Percentiles rank a stretch among this genome's conserved stretches.
phyloP scores from a whole-genome alignment of 2,329 filamentous ascomycete species.

The Neurospora crassa region DNA sequence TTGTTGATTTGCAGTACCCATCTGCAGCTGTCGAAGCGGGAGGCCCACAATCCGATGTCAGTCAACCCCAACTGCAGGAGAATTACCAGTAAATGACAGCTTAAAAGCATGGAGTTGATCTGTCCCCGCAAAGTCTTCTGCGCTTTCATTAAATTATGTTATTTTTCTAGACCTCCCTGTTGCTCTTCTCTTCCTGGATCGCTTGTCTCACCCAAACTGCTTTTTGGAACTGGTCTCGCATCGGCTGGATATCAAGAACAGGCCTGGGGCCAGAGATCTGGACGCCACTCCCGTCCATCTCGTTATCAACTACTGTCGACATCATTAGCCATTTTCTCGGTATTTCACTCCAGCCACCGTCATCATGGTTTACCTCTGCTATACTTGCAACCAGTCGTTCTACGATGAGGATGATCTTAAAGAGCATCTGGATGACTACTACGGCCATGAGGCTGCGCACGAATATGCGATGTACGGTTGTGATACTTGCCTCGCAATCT shows the following conservation, averaged over 20 bases:
- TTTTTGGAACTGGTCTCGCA: neutral
- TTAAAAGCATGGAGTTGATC: neutral
- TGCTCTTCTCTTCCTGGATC: neutral
- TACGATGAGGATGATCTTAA: neutral
- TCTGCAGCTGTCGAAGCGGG: neutral
- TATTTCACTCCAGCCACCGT: neutral
- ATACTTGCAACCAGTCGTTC: neutral
- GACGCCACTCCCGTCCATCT: neutral
- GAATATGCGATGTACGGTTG: conserved; percentile 20
- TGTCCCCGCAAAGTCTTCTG: neutral
- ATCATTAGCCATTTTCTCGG: neutral
- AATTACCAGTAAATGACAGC: neutral
- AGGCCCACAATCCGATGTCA: neutral
- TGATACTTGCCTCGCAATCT: conserved; percentile 19
- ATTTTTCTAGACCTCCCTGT: neutral
- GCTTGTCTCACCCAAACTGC: neutral
- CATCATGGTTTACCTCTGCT: neutral
- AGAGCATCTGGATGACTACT: neutral
- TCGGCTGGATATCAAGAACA: neutral
- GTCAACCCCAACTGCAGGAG: neutral
- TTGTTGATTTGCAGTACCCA: neutral
- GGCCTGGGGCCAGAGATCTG: neutral
- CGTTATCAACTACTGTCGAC: neutral
- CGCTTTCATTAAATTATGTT: neutral
- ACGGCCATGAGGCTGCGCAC: conserved; percentile 9